Evolutionary conservation across 2,329 filamentous ascomycete species (phyloP), one percentile per base, ranked within the genome.

Genomic region (Paraconiothyrium sp.): DNA sequence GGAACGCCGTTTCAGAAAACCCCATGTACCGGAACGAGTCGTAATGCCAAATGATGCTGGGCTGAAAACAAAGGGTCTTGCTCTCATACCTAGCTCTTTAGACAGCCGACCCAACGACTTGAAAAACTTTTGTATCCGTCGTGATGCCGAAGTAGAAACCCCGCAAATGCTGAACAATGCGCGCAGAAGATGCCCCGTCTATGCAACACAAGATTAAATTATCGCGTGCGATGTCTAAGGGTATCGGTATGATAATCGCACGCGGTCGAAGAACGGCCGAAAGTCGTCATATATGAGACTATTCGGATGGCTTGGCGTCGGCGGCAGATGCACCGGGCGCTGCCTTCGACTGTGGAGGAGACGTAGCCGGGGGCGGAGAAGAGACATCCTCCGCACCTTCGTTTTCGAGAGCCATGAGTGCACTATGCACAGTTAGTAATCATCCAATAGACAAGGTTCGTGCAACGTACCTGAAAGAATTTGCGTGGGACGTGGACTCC

Each of bases 391-490:
- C 80, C 85, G 89, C 79, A 86, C 84, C 72, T 86, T 89, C 87
- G 84, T 63, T 68, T 64, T 83, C 81, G 65, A 86, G 82, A 71
- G 77, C 79, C 76, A 83, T 84, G 67, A 86, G 82, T 64, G 85
- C 84, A 81, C 84, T 86, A 50, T 10, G 61, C 37, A 35, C 44
- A 58, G 64, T 75, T 67, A 76, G 67, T 61, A 47, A 35, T 10
- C 16, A 27, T 3, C 7, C 16, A 24, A 10, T 30, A 37, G 9
- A 52, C 14, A 4, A 22, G 1, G n/a, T 6, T 47, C 6, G 39
- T 27, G 3, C 32, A 43, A 70, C 90, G 85, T 88, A 97, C 94
- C 93, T 94, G 84, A 97, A 99, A 71, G 94, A 90, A 84, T 99
- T 99, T 70, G 90, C 88, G 75, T 80, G 77, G 35, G 91, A 91